Percentiles rank a stretch among this genome's conserved stretches.
These are phyloP conservation scores for Claviceps sp. DNA, from an alignment of 2,329 filamentous ascomycete genomes.

Conservation along the genomic window DNA sequence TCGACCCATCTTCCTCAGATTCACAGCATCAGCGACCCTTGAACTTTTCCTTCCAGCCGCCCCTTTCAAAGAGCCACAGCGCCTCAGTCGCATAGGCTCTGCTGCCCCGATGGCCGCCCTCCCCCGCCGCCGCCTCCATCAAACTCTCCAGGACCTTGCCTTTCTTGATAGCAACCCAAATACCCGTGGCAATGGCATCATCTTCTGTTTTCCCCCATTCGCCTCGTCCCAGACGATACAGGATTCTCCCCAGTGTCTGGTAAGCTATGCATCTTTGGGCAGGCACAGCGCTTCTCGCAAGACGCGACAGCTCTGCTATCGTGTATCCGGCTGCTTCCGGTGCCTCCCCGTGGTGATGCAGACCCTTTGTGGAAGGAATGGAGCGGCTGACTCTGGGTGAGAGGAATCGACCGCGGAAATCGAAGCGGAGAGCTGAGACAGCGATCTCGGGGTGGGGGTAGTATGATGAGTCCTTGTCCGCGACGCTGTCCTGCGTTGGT, in stretches of 20 bases:
- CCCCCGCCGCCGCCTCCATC: constrained; percentile 59
- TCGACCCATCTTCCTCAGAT: not conserved
- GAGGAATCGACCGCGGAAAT: constrained; percentile 70
- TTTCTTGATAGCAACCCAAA: constrained; percentile 73
- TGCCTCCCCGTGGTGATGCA: constrained; percentile 88
- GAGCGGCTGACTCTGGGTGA: constrained; percentile 61
- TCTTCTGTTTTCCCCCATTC: constrained; percentile 48
- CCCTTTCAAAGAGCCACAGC: constrained; percentile 68
- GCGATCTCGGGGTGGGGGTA: constrained; percentile 65
- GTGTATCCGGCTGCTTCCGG: constrained; percentile 94
- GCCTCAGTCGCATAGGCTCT: constrained; percentile 79
- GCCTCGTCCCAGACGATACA: constrained; percentile 69
- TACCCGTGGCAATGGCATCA: constrained; percentile 53
- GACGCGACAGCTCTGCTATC: constrained; percentile 66
- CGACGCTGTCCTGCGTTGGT: constrained; percentile 48
- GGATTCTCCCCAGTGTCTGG: constrained; percentile 73
- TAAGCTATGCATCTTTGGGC: constrained; percentile 85
- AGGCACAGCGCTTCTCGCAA: constrained; percentile 70
- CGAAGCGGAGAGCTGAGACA: constrained; percentile 71
- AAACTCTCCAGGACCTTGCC: constrained; percentile 66
- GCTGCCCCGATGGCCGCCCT: constrained; percentile 62
- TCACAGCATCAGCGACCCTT: constrained; percentile 32
- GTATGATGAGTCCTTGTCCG: constrained; percentile 63
- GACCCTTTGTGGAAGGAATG: constrained; percentile 63
- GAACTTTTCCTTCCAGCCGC: constrained; percentile 53